Evolutionary conservation across 495 filamentous ascomycete species (phyloP).

Genomic region (Aspergillus carlsbadensis): DNA sequence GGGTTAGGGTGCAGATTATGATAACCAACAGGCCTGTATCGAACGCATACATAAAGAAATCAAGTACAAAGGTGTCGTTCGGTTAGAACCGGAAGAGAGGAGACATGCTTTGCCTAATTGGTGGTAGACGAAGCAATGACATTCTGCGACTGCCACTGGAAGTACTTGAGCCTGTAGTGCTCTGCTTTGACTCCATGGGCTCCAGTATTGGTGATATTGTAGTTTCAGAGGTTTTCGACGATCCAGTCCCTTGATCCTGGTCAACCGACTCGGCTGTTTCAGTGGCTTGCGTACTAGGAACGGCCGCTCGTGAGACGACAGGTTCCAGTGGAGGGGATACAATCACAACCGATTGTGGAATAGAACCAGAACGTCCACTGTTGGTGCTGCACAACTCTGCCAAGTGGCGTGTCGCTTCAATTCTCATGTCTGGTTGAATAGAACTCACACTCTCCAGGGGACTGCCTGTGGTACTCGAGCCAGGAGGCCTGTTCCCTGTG

Average conservation of each 20-base stretch:
- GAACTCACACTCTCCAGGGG: not conserved
- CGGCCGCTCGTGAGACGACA: constrained; percentile 12
- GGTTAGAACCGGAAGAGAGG: constrained; percentile 6
- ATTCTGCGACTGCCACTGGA: not conserved
- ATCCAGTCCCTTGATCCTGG: no score
- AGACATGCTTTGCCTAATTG: constrained; percentile 15
- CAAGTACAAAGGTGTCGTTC: no score
- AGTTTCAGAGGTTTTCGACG: not conserved
- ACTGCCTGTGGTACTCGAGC: not conserved
- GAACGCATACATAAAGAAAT: no score
- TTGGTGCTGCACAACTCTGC: not conserved
- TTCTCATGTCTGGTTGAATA: not conserved
- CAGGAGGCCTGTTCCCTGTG: constrained; percentile 3
- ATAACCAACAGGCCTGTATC: no score
- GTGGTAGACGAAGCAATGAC: constrained; percentile 13
- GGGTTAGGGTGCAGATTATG: no score
- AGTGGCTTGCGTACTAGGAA: not conserved
- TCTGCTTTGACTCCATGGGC: not conserved
- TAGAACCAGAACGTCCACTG: constrained; percentile 10
- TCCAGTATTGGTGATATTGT: not conserved
- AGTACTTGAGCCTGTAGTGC: not conserved
- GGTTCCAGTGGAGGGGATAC: constrained; percentile 15
- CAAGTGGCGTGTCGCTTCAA: constrained; percentile 4
- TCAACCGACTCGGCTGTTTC: not conserved
- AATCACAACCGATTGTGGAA: constrained; percentile 15